Conservation (phyloP, 2,329 filamentous ascomycete species). For the Alternaria tenuissima region DNA sequence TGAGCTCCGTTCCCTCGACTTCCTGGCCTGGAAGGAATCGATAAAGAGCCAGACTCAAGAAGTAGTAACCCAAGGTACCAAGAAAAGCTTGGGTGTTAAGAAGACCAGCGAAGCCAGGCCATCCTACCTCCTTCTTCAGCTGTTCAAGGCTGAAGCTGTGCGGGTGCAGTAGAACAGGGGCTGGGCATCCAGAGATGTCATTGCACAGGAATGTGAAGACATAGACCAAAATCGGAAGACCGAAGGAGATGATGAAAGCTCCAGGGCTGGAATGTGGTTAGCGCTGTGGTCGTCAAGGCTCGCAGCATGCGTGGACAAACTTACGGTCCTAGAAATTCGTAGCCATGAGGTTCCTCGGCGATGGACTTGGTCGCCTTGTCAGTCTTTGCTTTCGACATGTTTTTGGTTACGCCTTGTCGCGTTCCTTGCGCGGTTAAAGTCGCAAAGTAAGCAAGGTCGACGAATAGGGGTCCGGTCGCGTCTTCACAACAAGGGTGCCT, state of each 20-base stretch:
- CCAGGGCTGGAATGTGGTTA: slow-evolving; percentile 67
- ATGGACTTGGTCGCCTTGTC: slow-evolving; percentile 19
- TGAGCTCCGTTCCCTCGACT: slow-evolving; percentile 73
- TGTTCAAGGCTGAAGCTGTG: slow-evolving; percentile 73
- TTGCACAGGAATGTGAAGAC: slow-evolving; percentile 87
- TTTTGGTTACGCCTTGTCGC: slow-evolving; percentile 7
- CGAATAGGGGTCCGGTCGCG: slow-evolving; percentile 27
- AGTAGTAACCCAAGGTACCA: slow-evolving; percentile 80
- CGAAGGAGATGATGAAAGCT: slow-evolving; percentile 78
- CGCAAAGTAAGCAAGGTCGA: slow-evolving; percentile 12
- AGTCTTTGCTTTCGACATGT: slow-evolving; percentile 39
- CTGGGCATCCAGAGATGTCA: slow-evolving; percentile 89
- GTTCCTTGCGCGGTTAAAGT: slow-evolving; percentile 1
- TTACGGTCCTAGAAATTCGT: slow-evolving; percentile 53
- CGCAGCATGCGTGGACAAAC: slow-evolving; percentile 18
- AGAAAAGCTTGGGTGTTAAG: slow-evolving; percentile 73
- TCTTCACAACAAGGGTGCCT: slow-evolving; percentile 8
- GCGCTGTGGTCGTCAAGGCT: slow-evolving; percentile 5
- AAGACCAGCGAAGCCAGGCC: slow-evolving; percentile 80
- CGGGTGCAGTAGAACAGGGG: slow-evolving; percentile 79
- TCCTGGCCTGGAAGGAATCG: slow-evolving; percentile 77
- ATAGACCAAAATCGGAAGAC: slow-evolving; percentile 81
- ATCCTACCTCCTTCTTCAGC: slow-evolving; percentile 82
- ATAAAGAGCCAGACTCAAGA: slow-evolving; percentile 77
- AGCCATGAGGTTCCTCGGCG: slow-evolving; percentile 47